phyloP scores from a whole-genome alignment of 371 early-diverging fungal species.

The Rhizopus sp. region DNA sequence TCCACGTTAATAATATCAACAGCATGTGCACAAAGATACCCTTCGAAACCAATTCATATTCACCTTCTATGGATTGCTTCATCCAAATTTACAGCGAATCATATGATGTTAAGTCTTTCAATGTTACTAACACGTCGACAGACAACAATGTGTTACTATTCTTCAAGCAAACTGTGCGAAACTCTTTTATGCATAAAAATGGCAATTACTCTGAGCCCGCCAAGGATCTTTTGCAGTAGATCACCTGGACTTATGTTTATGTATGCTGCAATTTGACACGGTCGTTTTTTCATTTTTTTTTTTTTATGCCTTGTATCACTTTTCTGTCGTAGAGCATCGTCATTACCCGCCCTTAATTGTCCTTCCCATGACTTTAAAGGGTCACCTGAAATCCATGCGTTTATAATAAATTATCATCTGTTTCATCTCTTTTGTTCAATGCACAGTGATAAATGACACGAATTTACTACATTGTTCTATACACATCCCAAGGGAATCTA shows the following conservation, averaged over 20 bases:
- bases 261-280: background rate
- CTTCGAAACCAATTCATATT: background rate
- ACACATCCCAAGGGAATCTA: too few relatives aligned
- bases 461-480: too few relatives aligned
- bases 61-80: conserved; percentile 2
- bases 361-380: too few relatives aligned
- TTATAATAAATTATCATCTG: too few relatives aligned
- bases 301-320: too few relatives aligned
- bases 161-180: conserved; percentile 8
- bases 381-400: too few relatives aligned
- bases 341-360: too few relatives aligned
- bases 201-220: conserved; percentile 11
- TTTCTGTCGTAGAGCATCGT: too few relatives aligned
- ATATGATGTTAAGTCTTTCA: background rate
- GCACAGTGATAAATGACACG: too few relatives aligned
- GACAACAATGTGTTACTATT: background rate
- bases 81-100: conserved; percentile 5
- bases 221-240: conserved; percentile 3
- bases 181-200: conserved; percentile 13
- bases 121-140: background rate
- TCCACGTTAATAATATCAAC: conserved; percentile 8
- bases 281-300: too few relatives aligned
- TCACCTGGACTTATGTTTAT: conserved; percentile 13
- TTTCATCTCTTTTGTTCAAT: too few relatives aligned
- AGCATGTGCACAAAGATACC: conserved; percentile 2